Base-by-base conservation (phyloP, 2,329 filamentous ascomycete genomes). In the Beauveria sp. region DNA sequence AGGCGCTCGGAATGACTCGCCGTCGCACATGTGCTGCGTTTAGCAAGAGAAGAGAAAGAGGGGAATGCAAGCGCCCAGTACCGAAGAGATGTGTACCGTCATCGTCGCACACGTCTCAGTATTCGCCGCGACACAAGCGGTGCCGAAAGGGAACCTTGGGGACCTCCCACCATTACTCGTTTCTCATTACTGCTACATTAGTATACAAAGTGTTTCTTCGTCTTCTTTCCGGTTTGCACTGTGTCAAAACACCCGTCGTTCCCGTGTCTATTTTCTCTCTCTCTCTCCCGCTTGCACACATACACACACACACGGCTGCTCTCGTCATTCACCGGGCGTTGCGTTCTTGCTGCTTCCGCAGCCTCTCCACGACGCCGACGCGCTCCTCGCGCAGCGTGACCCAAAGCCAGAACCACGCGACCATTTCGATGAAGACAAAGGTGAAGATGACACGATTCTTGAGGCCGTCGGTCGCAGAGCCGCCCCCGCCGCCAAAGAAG, bases 321-420 rank as follows among this genome's bases (percentile, higher is more conserved):
- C 8, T 40, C 26, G 20, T 18, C 30, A 40, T 38, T 52, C 14
- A 57, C 18, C 22, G 24, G 52, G 40, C 54, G 43, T 46, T 57
- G 54, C 54, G 54, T 24, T 59, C 63, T 34, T 64, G 59, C 57
- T 64, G 71, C 65, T 69, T 72, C 24, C 70, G 71, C 70, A 78
- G 77, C 64, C 74, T 75, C 68, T 75, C 68, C 10, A 77, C 62
- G 3, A 83, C 69, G 22, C 72, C 74, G 5, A 68, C 65, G n/a
- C 76, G 70, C 77, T 91, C 88, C 69, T 91, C 88, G 58, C 85
- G 79, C 67, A 91, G 72, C 5, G 85, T 88, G 34, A 87, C 80
- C 80, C 86, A 91, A 26, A 85, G 86, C 92, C 92, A 96, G 74
- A 96, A 92, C 91, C 92, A 96, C 64, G 83, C 82, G 66, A 91